phyloP scores from a whole-genome alignment of 208 protist genomes.

The Hexamita inflata region DNA sequence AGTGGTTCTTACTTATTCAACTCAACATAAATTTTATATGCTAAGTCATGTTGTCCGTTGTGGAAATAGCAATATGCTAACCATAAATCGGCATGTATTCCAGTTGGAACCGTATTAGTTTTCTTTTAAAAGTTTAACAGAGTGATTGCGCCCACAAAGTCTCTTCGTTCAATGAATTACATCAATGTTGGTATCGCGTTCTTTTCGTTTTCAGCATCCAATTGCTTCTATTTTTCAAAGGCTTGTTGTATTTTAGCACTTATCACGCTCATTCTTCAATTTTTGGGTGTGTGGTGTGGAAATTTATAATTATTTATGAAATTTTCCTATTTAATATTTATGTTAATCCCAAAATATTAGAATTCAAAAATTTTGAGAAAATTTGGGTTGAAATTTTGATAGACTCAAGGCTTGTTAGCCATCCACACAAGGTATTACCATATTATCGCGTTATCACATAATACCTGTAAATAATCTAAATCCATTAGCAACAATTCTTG shows the following conservation, averaged over 20 bases:
- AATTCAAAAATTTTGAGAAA: too few relatives aligned
- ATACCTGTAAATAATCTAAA: too few relatives aligned
- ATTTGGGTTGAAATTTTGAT: too few relatives aligned
- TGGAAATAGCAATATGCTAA: conserved; percentile 23
- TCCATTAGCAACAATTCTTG: too few relatives aligned
- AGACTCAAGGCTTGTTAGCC: too few relatives aligned
- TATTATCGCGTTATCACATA: too few relatives aligned
- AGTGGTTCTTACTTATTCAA: conserved; percentile 2
- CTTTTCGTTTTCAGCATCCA: neutral
- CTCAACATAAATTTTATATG: conserved; percentile 7
- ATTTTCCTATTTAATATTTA: neutral
- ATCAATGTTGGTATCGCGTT: conserved; percentile 2
- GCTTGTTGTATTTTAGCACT: neutral
- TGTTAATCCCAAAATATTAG: too few relatives aligned
- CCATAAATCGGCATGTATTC: conserved; percentile 8
- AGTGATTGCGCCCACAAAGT: conserved; percentile 17
- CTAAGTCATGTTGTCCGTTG: neutral
- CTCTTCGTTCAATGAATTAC: conserved; percentile 14
- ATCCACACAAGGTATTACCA: too few relatives aligned
- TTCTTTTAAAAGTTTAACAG: neutral
- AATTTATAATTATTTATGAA: neutral
- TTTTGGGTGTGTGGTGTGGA: neutral
- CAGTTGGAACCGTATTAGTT: neutral
- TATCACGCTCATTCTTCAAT: neutral
- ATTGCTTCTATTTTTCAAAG: conserved; percentile 11